Evolutionary conservation across 2,329 filamentous ascomycete species (phyloP).

Genomic region (Akanthomyces muscarius): DNA sequence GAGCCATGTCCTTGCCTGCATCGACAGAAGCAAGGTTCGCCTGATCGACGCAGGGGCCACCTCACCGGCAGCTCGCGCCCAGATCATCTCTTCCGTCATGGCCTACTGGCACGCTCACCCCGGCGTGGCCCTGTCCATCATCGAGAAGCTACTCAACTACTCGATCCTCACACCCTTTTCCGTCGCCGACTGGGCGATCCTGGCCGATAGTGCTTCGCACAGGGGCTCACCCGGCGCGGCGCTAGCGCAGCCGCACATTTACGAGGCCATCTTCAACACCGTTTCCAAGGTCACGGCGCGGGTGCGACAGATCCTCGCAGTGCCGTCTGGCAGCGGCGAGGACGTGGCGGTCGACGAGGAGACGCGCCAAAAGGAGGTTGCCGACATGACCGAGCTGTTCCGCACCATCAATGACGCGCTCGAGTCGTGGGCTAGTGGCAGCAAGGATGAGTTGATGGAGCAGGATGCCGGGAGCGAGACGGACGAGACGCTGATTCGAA

Average conservation of each 20-base stretch:
- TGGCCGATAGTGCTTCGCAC: slow-evolving; percentile 48
- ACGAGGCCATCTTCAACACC: slow-evolving; percentile 86
- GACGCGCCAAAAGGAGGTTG: slow-evolving; percentile 64
- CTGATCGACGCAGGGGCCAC: slow-evolving; percentile 73
- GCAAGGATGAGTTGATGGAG: slow-evolving; percentile 73
- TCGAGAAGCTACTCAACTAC: slow-evolving; percentile 97
- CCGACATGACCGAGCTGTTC: slow-evolving; percentile 76
- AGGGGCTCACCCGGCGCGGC: slow-evolving; percentile 55
- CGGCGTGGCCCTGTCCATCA: slow-evolving; percentile 84
- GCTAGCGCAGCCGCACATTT: slow-evolving; percentile 72
- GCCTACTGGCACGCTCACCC: slow-evolving; percentile 91
- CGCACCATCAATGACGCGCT: slow-evolving; percentile 74
- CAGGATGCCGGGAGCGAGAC: slow-evolving; percentile 54
- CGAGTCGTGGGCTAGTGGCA: slow-evolving; percentile 65
- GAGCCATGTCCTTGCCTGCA: slow-evolving; percentile 91
- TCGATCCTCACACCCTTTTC: slow-evolving; percentile 82
- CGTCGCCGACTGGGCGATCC: slow-evolving; percentile 86
- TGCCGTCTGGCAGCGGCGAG: slow-evolving; percentile 47
- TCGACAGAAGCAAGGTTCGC: slow-evolving; percentile 89
- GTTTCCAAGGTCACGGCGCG: slow-evolving; percentile 86
- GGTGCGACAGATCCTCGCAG: slow-evolving; percentile 71
- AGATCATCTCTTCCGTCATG: slow-evolving; percentile 89
- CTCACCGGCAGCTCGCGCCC: slow-evolving; percentile 71
- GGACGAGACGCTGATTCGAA: slow-evolving; percentile 61
- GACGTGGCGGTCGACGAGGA: slow-evolving; percentile 51